Evolutionary conservation across 495 filamentous ascomycete genomes (phyloP).

Genomic region (Saxophila tyrrhenica): DNA sequence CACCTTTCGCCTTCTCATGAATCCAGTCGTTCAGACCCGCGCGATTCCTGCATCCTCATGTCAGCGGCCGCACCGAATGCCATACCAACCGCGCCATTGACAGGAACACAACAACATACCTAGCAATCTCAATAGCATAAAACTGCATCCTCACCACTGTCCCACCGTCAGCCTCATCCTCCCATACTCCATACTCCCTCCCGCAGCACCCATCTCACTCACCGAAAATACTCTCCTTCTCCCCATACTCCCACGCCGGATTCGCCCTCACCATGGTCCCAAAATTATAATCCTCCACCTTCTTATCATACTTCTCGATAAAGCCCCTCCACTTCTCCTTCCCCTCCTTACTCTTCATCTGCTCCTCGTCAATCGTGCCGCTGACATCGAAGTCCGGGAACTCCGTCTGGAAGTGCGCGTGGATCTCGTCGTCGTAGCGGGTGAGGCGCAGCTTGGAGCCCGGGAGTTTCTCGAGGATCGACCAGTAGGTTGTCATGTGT

Average conservation of each 20-base stretch:
- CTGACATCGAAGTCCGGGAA: slow-evolving; percentile 89
- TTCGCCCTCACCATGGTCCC: slow-evolving; percentile 78
- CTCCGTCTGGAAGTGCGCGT: slow-evolving; percentile 67
- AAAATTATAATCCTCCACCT: slow-evolving; percentile 91
- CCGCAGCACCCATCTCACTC: slow-evolving; percentile 4
- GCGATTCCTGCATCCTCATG: slow-evolving; percentile 50
- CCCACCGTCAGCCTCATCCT: not conserved
- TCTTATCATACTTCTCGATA: slow-evolving; percentile 87
- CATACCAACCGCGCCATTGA: not conserved
- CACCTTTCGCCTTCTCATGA: slow-evolving; percentile 59
- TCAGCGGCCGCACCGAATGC: slow-evolving; percentile 1
- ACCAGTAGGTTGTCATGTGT: slow-evolving; percentile 94
- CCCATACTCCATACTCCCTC: not conserved
- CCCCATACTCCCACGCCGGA: slow-evolving; percentile 70
- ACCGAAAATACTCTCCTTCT: slow-evolving; percentile 90
- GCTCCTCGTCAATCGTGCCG: slow-evolving; percentile 70
- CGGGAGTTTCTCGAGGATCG: slow-evolving; percentile 77
- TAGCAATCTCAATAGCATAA: slow-evolving; percentile 90
- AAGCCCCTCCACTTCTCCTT: slow-evolving; percentile 96
- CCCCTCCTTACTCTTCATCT: slow-evolving; percentile 94
- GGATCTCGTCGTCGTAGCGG: slow-evolving; percentile 88
- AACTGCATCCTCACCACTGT: slow-evolving; percentile 88
- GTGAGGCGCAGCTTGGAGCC: slow-evolving; percentile 83
- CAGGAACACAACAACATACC: slow-evolving; percentile 36
- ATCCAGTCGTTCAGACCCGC: slow-evolving; percentile 93